A percentile compares a stretch with the other conserved stretches of the same genome.
phyloP scores from a whole-genome alignment of 192 early-diverging fungal species.

The Coemansia sp. region DNA sequence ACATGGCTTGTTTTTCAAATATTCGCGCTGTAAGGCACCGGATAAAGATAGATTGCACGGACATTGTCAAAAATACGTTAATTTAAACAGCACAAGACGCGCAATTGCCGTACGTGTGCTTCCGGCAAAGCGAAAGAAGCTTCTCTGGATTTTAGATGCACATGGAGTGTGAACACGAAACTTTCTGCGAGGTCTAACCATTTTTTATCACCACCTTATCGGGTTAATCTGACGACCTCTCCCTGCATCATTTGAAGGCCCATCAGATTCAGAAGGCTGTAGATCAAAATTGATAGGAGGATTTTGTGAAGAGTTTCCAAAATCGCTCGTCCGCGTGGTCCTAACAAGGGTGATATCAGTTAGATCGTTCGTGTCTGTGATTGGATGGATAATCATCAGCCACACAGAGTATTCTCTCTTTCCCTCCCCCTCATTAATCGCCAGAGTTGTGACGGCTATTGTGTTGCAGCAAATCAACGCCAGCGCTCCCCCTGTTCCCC shows the following conservation, averaged over 20 bases:
- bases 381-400: slow-evolving; percentile 9
- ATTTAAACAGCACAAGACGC: neutral
- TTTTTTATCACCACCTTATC: neutral
- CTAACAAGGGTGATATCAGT: neutral
- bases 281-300: neutral
- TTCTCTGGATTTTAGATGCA: neutral
- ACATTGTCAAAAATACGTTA: neutral
- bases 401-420: slow-evolving; percentile 7
- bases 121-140: neutral
- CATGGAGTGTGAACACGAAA: neutral
- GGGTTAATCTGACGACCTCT: neutral
- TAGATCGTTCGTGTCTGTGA: slow-evolving; percentile 5
- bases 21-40: neutral
- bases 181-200: neutral
- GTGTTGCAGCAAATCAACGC: neutral
- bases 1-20: too few species aligned
- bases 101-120: neutral
- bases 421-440: neutral
- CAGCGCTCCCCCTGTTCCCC: neutral
- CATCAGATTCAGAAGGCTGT: neutral
- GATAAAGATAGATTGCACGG: neutral
- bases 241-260: slow-evolving; percentile 3
- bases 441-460: neutral
- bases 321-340: slow-evolving; percentile 7
- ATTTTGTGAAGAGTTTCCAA: neutral